These are phyloP conservation scores for Calonectria montana DNA, from an alignment of 2,329 filamentous ascomycete genomes.

Conservation along the genomic window DNA sequence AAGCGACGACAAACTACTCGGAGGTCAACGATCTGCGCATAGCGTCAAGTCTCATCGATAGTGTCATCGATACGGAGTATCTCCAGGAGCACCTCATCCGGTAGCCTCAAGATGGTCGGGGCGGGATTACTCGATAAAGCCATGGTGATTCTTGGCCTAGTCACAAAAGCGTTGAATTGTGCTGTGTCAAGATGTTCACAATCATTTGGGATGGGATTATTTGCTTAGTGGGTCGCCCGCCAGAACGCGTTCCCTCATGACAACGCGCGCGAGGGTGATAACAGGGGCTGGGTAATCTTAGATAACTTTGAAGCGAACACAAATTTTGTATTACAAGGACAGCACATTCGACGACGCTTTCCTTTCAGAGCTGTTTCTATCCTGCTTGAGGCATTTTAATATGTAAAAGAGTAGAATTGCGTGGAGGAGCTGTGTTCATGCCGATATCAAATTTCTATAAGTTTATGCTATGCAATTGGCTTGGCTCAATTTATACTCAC, in stretches of 20 bases:
- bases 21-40: not conserved
- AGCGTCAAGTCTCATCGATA: not conserved
- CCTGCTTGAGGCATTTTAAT: too few species aligned
- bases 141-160: not conserved
- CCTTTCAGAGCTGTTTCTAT: too few species aligned
- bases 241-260: not conserved
- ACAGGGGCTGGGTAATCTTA: not conserved
- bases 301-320: too few species aligned
- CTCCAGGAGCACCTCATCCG: not conserved
- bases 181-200: not conserved
- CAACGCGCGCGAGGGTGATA: not conserved
- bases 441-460: too few species aligned
- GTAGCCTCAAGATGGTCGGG: not conserved
- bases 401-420: too few species aligned
- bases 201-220: not conserved
- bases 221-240: not conserved
- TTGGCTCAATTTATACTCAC: too few species aligned
- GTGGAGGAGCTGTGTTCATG: too few species aligned
- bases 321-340: not conserved
- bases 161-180: not conserved
- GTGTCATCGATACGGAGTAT: not conserved
- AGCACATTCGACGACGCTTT: too few species aligned
- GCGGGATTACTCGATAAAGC: not conserved
- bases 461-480: too few species aligned
- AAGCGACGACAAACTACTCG: conserved; percentile 4